Percentiles rank a stretch among this genome's conserved stretches.
phyloP scores from a whole-genome alignment of 495 filamentous ascomycete species.

The Patellaria atrata region DNA sequence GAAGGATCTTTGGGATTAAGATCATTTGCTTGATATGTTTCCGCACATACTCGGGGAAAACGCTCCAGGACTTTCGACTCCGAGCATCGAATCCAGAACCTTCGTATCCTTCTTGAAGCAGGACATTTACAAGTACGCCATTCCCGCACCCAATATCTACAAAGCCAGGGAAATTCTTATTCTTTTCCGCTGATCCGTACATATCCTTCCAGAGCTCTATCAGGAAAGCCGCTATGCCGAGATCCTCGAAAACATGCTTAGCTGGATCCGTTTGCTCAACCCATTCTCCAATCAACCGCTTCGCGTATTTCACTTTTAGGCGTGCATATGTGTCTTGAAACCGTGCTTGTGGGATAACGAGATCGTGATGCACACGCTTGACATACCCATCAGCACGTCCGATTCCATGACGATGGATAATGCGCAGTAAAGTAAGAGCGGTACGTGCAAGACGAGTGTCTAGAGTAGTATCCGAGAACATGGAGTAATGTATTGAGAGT shows the following conservation, averaged over 20 bases:
- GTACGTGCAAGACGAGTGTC: constrained; percentile 50
- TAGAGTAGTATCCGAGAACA: constrained; percentile 35
- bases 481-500: constrained; percentile 54
- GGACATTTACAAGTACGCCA: constrained; percentile 76
- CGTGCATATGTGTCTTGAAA: constrained; percentile 68
- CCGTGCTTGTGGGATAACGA: constrained; percentile 53
- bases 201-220: constrained; percentile 85
- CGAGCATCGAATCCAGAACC: constrained; percentile 90
- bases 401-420: constrained; percentile 63
- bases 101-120: constrained; percentile 64
- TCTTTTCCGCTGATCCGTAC: constrained; percentile 36
- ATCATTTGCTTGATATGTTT: constrained; percentile 52
- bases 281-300: constrained; percentile 53
- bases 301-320: constrained; percentile 67
- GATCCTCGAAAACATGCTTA: constrained; percentile 91
- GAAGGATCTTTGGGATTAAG: constrained; percentile 52
- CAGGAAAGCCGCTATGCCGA: constrained; percentile 83
- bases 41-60: constrained; percentile 43
- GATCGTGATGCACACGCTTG: constrained; percentile 65
- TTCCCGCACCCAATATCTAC: constrained; percentile 95
- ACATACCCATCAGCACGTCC: constrained; percentile 46
- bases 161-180: constrained; percentile 60
- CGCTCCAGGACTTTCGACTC: constrained; percentile 65
- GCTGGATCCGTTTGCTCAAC: constrained; percentile 70
- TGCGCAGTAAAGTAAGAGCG: constrained; percentile 51